Evolutionary conservation across 345 rosid species (phyloP).

Genomic region (Gossypium herbaceum): DNA sequence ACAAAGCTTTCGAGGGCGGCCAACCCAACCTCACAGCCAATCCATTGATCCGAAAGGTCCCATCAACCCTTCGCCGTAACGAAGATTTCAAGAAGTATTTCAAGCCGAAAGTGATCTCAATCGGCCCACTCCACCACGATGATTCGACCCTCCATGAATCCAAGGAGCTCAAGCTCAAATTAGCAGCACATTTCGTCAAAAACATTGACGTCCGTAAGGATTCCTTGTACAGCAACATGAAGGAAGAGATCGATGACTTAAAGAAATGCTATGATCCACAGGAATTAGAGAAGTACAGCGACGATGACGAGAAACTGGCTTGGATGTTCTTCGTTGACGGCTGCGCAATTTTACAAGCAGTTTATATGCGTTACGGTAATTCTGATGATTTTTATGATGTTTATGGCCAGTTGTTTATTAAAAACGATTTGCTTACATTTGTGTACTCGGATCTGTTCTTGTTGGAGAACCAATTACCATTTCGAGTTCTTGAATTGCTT

Average conservation of each 20-base stretch:
- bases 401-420: no score
- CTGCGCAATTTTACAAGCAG: no score
- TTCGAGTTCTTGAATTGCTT: no score
- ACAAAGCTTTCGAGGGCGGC: no score
- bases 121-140: conserved; percentile 25
- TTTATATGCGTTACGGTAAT: no score
- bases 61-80: neutral
- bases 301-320: no score
- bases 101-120: conserved; percentile 14
- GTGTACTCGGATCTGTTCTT: no score
- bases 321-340: no score
- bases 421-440: no score
- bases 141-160: neutral
- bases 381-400: no score
- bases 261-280: conserved; percentile 8
- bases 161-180: conserved; percentile 5
- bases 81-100: neutral
- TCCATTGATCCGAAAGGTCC: conserved; percentile 11
- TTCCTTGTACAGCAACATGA: neutral
- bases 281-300: neutral
- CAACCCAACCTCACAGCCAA: no score
- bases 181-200: neutral
- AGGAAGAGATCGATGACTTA: neutral
- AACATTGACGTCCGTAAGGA: neutral
- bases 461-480: no score